Conservation (phyloP, 2,329 filamentous ascomycete genomes). For the Trichoderma atroviride region DNA sequence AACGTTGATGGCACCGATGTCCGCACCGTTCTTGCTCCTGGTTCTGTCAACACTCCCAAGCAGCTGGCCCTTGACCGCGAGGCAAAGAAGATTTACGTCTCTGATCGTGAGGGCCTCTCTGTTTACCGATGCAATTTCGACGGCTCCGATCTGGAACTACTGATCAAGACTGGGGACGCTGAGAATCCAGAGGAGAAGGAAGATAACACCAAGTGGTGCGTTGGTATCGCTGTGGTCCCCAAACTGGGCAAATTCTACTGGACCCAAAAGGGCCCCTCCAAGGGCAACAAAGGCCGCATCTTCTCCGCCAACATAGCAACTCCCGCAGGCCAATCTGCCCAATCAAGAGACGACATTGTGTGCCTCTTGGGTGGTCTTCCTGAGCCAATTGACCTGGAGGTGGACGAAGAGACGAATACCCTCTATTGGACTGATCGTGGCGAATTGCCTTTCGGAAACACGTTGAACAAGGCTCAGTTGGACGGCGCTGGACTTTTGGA, state of each 20-base stretch:
- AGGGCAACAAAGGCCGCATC: constrained; percentile 54
- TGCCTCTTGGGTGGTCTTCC: constrained; percentile 50
- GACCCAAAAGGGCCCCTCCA: constrained; percentile 61
- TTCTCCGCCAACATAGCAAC: constrained; percentile 50
- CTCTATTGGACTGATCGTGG: constrained; percentile 66
- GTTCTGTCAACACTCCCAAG: constrained; percentile 53
- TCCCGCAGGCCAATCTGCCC: constrained; percentile 40
- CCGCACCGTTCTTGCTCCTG: constrained; percentile 46
- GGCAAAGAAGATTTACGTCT: constrained; percentile 44
- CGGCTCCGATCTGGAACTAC: constrained; percentile 42
- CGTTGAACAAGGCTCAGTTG: constrained; percentile 47
- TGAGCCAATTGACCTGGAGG: constrained; percentile 60
- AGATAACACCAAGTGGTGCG: constrained; percentile 49
- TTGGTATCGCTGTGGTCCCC: constrained; percentile 55
- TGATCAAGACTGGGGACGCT: constrained; percentile 43
- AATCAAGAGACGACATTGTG: constrained; percentile 46
- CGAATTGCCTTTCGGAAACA: constrained; percentile 58
- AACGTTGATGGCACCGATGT: constrained; percentile 54
- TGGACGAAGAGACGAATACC: constrained; percentile 48
- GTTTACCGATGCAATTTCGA: constrained; percentile 46
- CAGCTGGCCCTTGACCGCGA: constrained; percentile 40
- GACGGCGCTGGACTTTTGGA: constrained; percentile 4
- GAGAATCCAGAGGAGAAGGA: constrained; percentile 29
- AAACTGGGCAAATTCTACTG: constrained; percentile 55
- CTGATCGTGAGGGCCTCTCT: constrained; percentile 48